These are phyloP conservation scores for Magnaporthiopsis poae DNA, from an alignment of 2,329 filamentous ascomycete genomes.

Conservation along the genomic window DNA sequence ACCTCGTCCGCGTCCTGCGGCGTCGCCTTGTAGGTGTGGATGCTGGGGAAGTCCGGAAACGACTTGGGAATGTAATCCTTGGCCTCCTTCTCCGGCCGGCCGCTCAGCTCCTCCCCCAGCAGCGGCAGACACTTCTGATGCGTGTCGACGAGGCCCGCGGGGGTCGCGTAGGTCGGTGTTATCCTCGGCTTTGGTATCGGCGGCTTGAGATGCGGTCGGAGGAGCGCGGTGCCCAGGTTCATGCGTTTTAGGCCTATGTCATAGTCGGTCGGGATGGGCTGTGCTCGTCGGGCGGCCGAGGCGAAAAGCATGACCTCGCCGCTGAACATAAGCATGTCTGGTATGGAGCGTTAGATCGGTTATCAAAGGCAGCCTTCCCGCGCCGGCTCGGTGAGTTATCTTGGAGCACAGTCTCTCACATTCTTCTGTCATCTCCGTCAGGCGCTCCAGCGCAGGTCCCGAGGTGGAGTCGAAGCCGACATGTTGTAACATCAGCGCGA, in stretches of 20 bases:
- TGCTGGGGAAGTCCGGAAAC: slow-evolving; percentile 54
- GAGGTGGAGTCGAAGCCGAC: slow-evolving; percentile 49
- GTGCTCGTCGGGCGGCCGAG: slow-evolving; percentile 39
- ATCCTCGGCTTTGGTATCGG: slow-evolving; percentile 32
- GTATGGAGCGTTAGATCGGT: neutral
- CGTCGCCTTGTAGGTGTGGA: slow-evolving; percentile 54
- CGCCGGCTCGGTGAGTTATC: neutral
- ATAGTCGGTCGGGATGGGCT: slow-evolving; percentile 48
- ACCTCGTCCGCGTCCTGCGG: slow-evolving; percentile 31
- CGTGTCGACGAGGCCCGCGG: slow-evolving; percentile 22
- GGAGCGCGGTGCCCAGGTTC: slow-evolving; percentile 39
- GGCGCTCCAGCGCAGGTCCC: slow-evolving; percentile 48
- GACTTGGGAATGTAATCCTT: slow-evolving; percentile 47
- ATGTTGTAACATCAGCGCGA: slow-evolving; percentile 45
- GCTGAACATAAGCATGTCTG: slow-evolving; percentile 42
- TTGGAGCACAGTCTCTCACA: slow-evolving; percentile 33
- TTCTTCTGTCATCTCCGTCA: slow-evolving; percentile 49
- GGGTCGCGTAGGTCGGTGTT: slow-evolving; percentile 28
- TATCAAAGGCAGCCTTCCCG: neutral
- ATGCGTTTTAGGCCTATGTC: slow-evolving; percentile 41
- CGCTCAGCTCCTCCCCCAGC: slow-evolving; percentile 47
- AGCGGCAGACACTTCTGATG: slow-evolving; percentile 36
- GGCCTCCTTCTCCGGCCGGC: slow-evolving; percentile 44
- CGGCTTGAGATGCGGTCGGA: slow-evolving; percentile 47
- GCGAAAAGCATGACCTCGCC: slow-evolving; percentile 37